Evolutionary conservation across 1,284 basidiomycete genomes (phyloP).

Genomic region (Trichosporon sp.): DNA sequence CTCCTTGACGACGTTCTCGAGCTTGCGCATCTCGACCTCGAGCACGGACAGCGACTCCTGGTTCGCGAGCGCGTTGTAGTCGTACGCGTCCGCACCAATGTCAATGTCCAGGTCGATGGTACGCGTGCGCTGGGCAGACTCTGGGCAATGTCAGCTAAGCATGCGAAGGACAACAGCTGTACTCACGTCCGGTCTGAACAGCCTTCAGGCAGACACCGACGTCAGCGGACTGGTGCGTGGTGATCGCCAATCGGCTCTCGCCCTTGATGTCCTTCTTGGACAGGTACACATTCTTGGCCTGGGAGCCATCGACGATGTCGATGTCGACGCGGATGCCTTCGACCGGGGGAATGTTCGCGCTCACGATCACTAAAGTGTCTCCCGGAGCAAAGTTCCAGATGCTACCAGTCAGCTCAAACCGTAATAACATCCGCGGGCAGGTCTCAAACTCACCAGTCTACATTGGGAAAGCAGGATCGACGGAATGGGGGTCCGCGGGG

Average conservation of each 20-base stretch:
- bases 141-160: conserved; percentile 64
- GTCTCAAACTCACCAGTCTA: conserved; percentile 48
- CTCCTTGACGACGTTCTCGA: conserved; percentile 92
- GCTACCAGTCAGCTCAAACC: conserved; percentile 60
- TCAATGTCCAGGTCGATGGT: conserved; percentile 92
- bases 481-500: conserved; percentile 6
- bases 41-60: conserved; percentile 94
- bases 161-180: neutral
- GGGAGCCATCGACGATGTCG: conserved; percentile 87
- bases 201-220: conserved; percentile 95
- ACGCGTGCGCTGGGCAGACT: conserved; percentile 56
- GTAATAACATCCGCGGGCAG: neutral
- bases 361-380: conserved; percentile 87
- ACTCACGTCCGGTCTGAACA: conserved; percentile 69
- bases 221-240: conserved; percentile 89
- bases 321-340: conserved; percentile 79
- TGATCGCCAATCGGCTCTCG: conserved; percentile 91
- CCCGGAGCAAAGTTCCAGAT: conserved; percentile 90
- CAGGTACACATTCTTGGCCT: conserved; percentile 86
- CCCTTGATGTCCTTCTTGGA: conserved; percentile 83
- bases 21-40: conserved; percentile 97
- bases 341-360: conserved; percentile 81
- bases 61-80: conserved; percentile 99
- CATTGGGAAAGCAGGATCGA: conserved; percentile 11
- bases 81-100: conserved; percentile 96